phyloP scores from a whole-genome alignment of 495 filamentous ascomycete species.

The Umbilicaria muhlenbergii region DNA sequence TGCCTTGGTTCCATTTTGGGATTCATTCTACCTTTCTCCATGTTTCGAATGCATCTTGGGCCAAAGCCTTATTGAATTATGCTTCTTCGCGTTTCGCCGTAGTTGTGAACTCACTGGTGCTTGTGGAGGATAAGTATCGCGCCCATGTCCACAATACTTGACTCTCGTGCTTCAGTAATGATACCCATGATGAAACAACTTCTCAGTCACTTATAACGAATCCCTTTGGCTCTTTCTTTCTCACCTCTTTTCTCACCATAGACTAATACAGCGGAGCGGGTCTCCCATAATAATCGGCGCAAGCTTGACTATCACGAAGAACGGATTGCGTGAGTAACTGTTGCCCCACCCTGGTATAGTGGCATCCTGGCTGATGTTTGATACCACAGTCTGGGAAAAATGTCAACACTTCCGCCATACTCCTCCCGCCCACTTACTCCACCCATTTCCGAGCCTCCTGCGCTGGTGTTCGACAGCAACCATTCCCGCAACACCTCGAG shows the following conservation, averaged over 20 bases:
- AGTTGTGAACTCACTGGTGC: slow-evolving; percentile 1
- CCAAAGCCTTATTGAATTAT: slow-evolving; percentile 1
- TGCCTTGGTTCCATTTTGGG: not conserved
- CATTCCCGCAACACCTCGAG: slow-evolving; percentile 31
- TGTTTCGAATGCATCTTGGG: not conserved
- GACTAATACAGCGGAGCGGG: slow-evolving; percentile 14
- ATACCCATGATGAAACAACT: slow-evolving; percentile 10
- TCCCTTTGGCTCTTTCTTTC: slow-evolving; percentile 12
- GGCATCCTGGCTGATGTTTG: not conserved
- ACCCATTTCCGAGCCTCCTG: slow-evolving; percentile 19
- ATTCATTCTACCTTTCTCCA: slow-evolving; percentile 3
- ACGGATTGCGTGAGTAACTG: slow-evolving; percentile 1
- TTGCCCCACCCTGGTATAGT: not conserved
- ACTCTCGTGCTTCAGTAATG: slow-evolving; percentile 2
- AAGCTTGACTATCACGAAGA: not conserved
- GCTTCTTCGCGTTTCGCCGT: slow-evolving; percentile 8
- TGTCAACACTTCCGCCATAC: slow-evolving; percentile 27
- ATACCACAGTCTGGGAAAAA: slow-evolving; percentile 13
- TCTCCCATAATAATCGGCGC: slow-evolving; percentile 9
- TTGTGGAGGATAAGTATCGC: slow-evolving; percentile 15
- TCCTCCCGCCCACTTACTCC: slow-evolving; percentile 33
- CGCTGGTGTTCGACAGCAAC: slow-evolving; percentile 16
- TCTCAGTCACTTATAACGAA: slow-evolving; percentile 9
- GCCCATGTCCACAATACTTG: slow-evolving; percentile 3
- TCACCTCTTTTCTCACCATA: slow-evolving; percentile 6